A percentile compares a stretch with the other conserved stretches of the same genome.
These are phyloP conservation scores for Globisporangium parvum DNA, from an alignment of 352 stramenopile species.

Conservation along the genomic window DNA sequence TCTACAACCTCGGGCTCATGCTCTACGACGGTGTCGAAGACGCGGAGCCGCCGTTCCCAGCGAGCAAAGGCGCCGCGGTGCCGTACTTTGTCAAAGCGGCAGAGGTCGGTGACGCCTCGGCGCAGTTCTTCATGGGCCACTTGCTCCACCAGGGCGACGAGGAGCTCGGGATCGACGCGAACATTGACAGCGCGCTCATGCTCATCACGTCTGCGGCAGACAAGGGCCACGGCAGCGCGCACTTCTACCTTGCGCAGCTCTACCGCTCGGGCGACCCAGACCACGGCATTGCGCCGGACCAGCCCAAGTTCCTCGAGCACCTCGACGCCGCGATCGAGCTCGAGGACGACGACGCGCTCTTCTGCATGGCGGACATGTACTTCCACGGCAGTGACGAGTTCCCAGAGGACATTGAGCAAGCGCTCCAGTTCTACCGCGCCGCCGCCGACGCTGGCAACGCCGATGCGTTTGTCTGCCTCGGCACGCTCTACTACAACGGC, in stretches of 20 bases:
- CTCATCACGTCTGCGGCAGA: slow-evolving; percentile 71
- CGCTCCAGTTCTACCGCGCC: slow-evolving; percentile 58
- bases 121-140: slow-evolving; percentile 85
- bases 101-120: slow-evolving; percentile 67
- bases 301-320: slow-evolving; percentile 52
- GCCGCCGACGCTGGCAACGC: slow-evolving; percentile 60
- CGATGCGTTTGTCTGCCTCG: slow-evolving; percentile 77
- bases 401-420: slow-evolving; percentile 61
- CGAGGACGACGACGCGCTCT: slow-evolving; percentile 66
- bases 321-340: slow-evolving; percentile 56
- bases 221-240: slow-evolving; percentile 61
- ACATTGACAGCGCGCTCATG: slow-evolving; percentile 59
- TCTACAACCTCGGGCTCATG: slow-evolving; percentile 83
- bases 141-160: slow-evolving; percentile 72
- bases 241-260: slow-evolving; percentile 84
- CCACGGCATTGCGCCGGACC: slow-evolving; percentile 38
- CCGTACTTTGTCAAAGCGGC: slow-evolving; percentile 75
- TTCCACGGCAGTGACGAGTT: slow-evolving; percentile 79
- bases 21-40: slow-evolving; percentile 71
- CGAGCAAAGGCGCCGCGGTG: slow-evolving; percentile 55
- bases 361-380: slow-evolving; percentile 86
- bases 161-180: slow-evolving; percentile 56
- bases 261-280: slow-evolving; percentile 72
- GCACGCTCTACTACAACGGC: slow-evolving; percentile 75
- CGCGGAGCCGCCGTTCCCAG: slow-evolving; percentile 52